A percentile compares a stretch with the other conserved stretches of the same genome.
Conservation (phyloP, 257 asterid species). For the Fraxinus cuspidata region DNA sequence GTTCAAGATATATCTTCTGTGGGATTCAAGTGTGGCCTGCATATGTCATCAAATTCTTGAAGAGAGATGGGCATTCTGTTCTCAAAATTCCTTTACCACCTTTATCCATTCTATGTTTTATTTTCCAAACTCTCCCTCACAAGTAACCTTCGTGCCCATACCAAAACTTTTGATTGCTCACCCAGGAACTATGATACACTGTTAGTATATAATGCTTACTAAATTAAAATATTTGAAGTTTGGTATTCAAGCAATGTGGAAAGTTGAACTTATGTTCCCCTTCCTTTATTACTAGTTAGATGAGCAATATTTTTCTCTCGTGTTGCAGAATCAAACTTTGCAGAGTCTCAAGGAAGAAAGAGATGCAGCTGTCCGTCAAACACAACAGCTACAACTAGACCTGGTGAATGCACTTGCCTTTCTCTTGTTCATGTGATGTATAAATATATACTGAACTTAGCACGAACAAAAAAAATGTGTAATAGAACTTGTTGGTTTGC, state of each 20-base stretch:
- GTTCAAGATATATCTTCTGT: background rate
- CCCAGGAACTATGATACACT: background rate
- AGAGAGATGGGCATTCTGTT: background rate
- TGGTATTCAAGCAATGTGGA: background rate
- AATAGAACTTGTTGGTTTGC: background rate
- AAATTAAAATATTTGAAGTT: background rate
- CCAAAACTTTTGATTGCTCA: background rate
- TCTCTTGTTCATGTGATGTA: background rate
- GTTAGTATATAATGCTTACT: background rate
- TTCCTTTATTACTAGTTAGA: background rate
- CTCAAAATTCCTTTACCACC: background rate
- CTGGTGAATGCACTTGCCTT: conserved; percentile 38
- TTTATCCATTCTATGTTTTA: background rate
- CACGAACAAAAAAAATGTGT: background rate
- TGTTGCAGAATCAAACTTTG: conserved; percentile 36
- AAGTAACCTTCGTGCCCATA: background rate
- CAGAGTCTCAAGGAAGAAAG: conserved; percentile 52
- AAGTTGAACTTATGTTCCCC: conserved; percentile 1
- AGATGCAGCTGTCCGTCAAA: conserved; percentile 42
- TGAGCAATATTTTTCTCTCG: background rate
- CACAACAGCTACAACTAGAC: conserved; percentile 48
- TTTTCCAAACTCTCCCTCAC: background rate
- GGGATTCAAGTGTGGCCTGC: background rate
- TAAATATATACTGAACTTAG: background rate
- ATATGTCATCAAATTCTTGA: background rate